Evolutionary conservation across 75 land plant species (phyloP).

Genomic region (Larix kaempferi): DNA sequence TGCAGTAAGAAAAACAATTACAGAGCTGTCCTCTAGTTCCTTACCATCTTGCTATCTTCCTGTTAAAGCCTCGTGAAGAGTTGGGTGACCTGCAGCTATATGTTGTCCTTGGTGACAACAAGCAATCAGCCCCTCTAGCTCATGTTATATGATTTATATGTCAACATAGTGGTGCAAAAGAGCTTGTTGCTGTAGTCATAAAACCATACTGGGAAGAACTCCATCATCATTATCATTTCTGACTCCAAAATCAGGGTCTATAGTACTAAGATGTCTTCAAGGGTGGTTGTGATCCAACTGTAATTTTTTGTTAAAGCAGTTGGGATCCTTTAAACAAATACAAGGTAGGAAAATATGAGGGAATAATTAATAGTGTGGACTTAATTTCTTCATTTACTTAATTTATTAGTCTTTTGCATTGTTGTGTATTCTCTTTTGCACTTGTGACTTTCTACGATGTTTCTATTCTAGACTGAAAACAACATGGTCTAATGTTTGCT

Average conservation of each 20-base stretch:
- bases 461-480: not conserved
- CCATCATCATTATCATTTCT: not conserved
- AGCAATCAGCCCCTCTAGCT: too few relatives aligned
- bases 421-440: not conserved
- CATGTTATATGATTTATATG: not conserved
- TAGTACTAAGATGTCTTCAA: not conserved
- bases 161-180: not conserved
- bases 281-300: not conserved
- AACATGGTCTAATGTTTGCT: not conserved
- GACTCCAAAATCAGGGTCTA: not conserved
- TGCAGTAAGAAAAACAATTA: too few relatives aligned
- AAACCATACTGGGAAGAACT: not conserved
- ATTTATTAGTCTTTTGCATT: not conserved
- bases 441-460: too few relatives aligned
- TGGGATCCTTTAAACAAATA: not conserved
- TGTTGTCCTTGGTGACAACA: too few relatives aligned
- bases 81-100: too few relatives aligned
- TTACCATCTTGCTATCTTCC: too few relatives aligned
- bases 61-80: too few relatives aligned
- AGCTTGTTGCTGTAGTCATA: not conserved
- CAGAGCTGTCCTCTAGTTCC: too few relatives aligned
- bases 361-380: not conserved
- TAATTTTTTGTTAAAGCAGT: not conserved
- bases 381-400: not conserved
- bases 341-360: not conserved